phyloP scores from a whole-genome alignment of 805 yeast species.

The Hanseniaspora valbyensis region DNA sequence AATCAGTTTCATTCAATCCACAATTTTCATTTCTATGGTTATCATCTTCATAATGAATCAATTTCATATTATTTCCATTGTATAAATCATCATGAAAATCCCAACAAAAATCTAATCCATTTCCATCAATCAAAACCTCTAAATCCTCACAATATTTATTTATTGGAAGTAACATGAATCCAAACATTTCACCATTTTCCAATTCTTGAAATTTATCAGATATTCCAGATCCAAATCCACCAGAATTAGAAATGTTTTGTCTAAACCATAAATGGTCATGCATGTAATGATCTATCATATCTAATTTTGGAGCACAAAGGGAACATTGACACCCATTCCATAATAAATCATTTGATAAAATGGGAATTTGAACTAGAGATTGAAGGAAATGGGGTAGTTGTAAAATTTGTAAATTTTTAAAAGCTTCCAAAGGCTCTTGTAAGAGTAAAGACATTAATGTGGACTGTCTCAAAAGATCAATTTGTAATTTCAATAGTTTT shows the following conservation, averaged over 20 bases:
- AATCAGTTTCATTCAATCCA: not conserved
- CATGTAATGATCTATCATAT: slow-evolving; percentile 1
- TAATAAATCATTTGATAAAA: slow-evolving; percentile 8
- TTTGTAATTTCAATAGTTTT: slow-evolving; percentile 1
- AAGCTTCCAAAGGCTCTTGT: not conserved
- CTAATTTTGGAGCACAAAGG: not conserved
- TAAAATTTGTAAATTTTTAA: not conserved
- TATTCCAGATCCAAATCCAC: slow-evolving; percentile 13
- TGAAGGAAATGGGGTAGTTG: slow-evolving; percentile 10
- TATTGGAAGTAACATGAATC: slow-evolving; percentile 6
- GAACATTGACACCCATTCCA: slow-evolving; percentile 14
- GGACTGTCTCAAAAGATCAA: not conserved
- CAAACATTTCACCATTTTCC: slow-evolving; percentile 13
- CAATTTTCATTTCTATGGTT: slow-evolving; percentile 1
- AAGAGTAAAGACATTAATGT: not conserved
- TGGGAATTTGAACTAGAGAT: slow-evolving; percentile 11
- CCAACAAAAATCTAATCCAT: slow-evolving; percentile 8
- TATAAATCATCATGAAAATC: slow-evolving; percentile 12
- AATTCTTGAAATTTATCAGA: slow-evolving; percentile 10
- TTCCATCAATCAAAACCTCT: slow-evolving; percentile 1
- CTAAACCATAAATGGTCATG: slow-evolving; percentile 14
- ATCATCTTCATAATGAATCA: slow-evolving; percentile 12
- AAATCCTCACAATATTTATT: slow-evolving; percentile 8
- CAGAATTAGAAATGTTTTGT: slow-evolving; percentile 12
- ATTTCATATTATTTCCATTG: slow-evolving; percentile 1